Evolutionary conservation across 2,329 filamentous ascomycete genomes (phyloP), one percentile per base, ranked within the genome.

Genomic region (Xylariales sp.): DNA sequence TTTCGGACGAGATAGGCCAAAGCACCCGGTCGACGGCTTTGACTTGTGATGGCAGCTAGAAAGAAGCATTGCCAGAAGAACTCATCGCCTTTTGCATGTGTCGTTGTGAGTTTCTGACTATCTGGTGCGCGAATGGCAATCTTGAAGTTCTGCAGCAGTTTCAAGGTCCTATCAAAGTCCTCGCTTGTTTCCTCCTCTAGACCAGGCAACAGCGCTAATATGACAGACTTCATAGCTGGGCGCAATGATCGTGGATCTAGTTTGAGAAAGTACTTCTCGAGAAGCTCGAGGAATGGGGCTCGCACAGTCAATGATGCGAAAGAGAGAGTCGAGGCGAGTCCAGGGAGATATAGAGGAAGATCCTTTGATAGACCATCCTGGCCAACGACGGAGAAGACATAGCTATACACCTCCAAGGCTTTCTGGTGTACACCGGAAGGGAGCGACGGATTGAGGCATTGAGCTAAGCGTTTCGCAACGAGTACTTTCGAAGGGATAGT

Each of bases 1-100:
- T 80, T 81, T 44, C 89, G 83, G 36, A 80, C 73, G 29, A 98
- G 71, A 61, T 94, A 98, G 22, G 90, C 89, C 44, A 98, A 71
- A 28, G 89, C 89, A 19, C 93, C 93, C 49, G 87, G 82, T 42
- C 93, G 81, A 46, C 91, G 78, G 46, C 83, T 89, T 31, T 88
- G 78, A 55, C 90, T 91, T 1, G 93, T 96, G 46, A 98, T 93
- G 14, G 88, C 85, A 8, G 91, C 88, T 14, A 98, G 70, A 56
- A 98, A 97, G 58, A 98, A 85, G 60, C 89, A 96, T 66, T 98
- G 93, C 93, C 93, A 98, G 61, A 97, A 98, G 62, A 93, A 96
- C 49, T 87, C 86, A 50, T 90, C 87, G 8, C 82, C 81, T 7
- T 74, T 74, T 33, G 69, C 77, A 61, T 77, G 78, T 27, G 64